Conservation (phyloP, 495 filamentous ascomycete genomes). For the Sporormia fimetaria region DNA sequence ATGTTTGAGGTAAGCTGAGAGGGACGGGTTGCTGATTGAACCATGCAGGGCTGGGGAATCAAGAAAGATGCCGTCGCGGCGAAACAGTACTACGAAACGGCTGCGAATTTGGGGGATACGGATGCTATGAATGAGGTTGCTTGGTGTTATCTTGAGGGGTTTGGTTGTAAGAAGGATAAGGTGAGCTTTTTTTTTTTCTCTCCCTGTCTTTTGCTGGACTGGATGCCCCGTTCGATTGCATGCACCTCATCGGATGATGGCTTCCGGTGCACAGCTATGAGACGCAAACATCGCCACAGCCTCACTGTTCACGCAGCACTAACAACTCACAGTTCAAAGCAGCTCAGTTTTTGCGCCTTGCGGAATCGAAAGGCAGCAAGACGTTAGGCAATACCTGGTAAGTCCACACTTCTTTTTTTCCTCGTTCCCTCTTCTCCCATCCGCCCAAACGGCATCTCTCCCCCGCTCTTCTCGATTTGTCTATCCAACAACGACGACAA, state of each 20-base stretch:
- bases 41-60: slow-evolving; percentile 96
- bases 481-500: background rate
- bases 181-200: slow-evolving; percentile 37
- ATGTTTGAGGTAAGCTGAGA: too few relatives aligned
- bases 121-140: slow-evolving; percentile 97
- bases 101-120: slow-evolving; percentile 87
- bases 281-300: slow-evolving; percentile 18
- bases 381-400: slow-evolving; percentile 93
- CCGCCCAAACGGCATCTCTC: background rate
- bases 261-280: slow-evolving; percentile 18
- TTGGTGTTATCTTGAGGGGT: slow-evolving; percentile 92
- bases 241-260: slow-evolving; percentile 16
- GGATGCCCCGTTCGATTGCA: slow-evolving; percentile 1
- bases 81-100: slow-evolving; percentile 90
- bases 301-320: slow-evolving; percentile 31
- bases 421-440: slow-evolving; percentile 5
- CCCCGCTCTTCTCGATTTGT: background rate
- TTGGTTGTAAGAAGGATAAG: slow-evolving; percentile 94
- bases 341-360: slow-evolving; percentile 87
- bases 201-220: slow-evolving; percentile 10
- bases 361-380: slow-evolving; percentile 80
- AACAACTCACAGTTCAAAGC: slow-evolving; percentile 54
- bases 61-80: slow-evolving; percentile 80
- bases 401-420: slow-evolving; percentile 30
- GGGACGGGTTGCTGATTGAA: too few relatives aligned